Evolutionary conservation across 257 asterid genomes (phyloP).

Genomic region (Gynochthodes officinalis): DNA sequence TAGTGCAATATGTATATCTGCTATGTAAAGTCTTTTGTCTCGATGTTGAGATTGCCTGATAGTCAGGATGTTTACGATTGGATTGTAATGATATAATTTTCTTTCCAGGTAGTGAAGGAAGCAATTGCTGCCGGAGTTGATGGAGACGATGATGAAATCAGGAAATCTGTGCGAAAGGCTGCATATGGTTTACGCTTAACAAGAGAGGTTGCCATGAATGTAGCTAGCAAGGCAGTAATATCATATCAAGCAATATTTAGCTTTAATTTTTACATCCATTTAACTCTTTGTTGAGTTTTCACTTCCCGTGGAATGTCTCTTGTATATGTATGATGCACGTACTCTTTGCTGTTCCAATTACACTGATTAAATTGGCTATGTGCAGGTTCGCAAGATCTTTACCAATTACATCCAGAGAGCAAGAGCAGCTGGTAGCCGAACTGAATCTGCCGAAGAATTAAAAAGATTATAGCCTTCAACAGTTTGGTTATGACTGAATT

Average conservation of each 20-base stretch:
- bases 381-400: conserved; percentile 83
- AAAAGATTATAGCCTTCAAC: conserved; percentile 84
- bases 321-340: background rate
- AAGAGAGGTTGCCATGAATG: conserved; percentile 83
- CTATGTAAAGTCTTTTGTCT: too few species aligned
- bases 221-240: conserved; percentile 88
- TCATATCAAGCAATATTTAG: background rate
- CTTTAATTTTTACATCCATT: background rate
- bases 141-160: conserved; percentile 69
- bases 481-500: conserved; percentile 72
- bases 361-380: conserved; percentile 15
- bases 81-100: conserved; percentile 8
- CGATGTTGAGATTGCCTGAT: background rate
- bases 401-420: conserved; percentile 72
- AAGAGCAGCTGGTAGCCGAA: conserved; percentile 71
- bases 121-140: conserved; percentile 78
- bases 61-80: too few species aligned
- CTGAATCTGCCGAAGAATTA: conserved; percentile 73
- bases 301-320: background rate
- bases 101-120: conserved; percentile 72
- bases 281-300: background rate
- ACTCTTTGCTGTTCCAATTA: background rate
- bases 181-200: conserved; percentile 92
- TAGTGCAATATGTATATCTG: background rate
- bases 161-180: conserved; percentile 79